Percentiles rank a stretch among this genome's conserved stretches.
phyloP scores from a whole-genome alignment of 2,329 filamentous ascomycete genomes.

The Fusarium musae region DNA sequence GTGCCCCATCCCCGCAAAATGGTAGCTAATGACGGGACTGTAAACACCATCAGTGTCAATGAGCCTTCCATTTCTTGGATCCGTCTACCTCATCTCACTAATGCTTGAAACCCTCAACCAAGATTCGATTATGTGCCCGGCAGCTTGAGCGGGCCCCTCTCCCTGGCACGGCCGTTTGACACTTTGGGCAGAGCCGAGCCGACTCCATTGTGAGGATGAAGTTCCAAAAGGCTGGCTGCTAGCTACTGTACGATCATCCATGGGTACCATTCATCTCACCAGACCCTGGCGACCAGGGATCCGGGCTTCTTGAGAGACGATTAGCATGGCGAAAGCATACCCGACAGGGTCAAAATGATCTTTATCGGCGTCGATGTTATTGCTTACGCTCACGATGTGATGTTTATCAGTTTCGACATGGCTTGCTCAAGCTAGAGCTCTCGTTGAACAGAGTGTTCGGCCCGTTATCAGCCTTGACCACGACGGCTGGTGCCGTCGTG shows the following conservation, averaged over 20 bases:
- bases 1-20: slow-evolving; percentile 12
- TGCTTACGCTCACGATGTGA: neutral
- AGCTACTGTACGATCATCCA: slow-evolving; percentile 35
- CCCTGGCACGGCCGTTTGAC: slow-evolving; percentile 28
- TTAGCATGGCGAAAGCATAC: neutral
- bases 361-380: neutral
- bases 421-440: neutral
- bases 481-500: slow-evolving; percentile 33
- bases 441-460: slow-evolving; percentile 10
- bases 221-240: slow-evolving; percentile 26
- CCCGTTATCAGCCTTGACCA: slow-evolving; percentile 29
- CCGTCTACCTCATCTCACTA: neutral
- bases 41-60: slow-evolving; percentile 23
- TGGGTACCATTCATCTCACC: slow-evolving; percentile 38
- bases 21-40: slow-evolving; percentile 14
- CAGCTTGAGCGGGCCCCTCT: slow-evolving; percentile 32
- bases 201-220: slow-evolving; percentile 26
- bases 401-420: neutral
- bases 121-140: slow-evolving; percentile 35
- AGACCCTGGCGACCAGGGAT: slow-evolving; percentile 31
- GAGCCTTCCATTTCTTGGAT: slow-evolving; percentile 8
- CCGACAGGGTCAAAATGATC: neutral
- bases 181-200: slow-evolving; percentile 31
- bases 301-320: neutral
- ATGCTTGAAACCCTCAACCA: slow-evolving; percentile 19